Evolutionary conservation across 176 grass and related monocot genomes (phyloP), one percentile per base, ranked within the genome.

Genomic region (Musa itinerans): DNA sequence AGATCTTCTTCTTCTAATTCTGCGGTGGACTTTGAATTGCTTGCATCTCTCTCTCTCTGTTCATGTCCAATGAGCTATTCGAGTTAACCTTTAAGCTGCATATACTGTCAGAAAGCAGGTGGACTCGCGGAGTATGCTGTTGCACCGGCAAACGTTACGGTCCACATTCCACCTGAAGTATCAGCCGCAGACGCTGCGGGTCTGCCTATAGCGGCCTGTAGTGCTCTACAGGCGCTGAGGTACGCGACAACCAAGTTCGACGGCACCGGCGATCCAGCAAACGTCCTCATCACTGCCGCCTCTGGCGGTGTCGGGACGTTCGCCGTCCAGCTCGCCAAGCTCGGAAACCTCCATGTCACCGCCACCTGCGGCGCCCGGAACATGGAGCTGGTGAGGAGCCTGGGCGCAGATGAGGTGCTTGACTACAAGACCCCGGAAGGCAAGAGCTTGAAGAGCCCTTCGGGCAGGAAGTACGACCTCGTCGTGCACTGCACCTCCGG

Each of bases 401-500:
- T 96, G 56, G 88, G 88, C 0, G 92, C 92, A 0, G 88, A 89
- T 10, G 92, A 96, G 79, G 88, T 89, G 63, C 74, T 91, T 1
- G 86, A 91, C 85, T 96, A 96, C 29, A 76, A 25, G 72, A 91
- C 86, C 0, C 79, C 79, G 1, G 88, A 91, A 76, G 92, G 88
- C 3, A 73, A 78, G 4, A 77, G 53, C 49, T 52, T 96, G 81
- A 83, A 34, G 23, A 96, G 88, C 69, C 88, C 88, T 0, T 86
- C 81, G 0, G 83, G 88, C 14, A 84, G 74, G 73, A 84, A 84
- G 75, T 91, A 96, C 10, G 88, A 96, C 2, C 53, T 77, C 0
- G 79, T 96, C 11, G 65, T 96, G 2, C 72, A 91, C 84, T 90
- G 92, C 68, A 80, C 88, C 0, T 50, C 69, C 0, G 83, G 83